These are phyloP conservation scores for Trichoderma hamatum DNA, from an alignment of 2,329 filamentous ascomycete species.

Conservation along the genomic window DNA sequence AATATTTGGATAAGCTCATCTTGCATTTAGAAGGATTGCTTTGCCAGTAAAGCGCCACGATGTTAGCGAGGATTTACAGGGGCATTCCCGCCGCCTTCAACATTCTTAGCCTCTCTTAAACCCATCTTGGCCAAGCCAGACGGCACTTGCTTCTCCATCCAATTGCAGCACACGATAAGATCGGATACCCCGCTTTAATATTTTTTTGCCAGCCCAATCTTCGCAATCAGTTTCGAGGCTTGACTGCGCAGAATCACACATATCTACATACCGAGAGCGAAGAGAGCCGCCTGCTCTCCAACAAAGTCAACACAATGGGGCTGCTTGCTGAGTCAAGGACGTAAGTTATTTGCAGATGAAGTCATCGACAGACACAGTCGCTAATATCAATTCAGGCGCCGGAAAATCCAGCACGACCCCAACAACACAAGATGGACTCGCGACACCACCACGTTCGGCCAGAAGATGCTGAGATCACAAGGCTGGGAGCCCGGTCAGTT, in stretches of 20 bases:
- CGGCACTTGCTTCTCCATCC: constrained; percentile 22
- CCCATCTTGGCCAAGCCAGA: neutral
- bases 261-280: neutral
- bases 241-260: neutral
- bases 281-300: neutral
- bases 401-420: constrained; percentile 84
- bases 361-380: neutral
- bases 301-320: constrained; percentile 36
- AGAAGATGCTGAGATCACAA: constrained; percentile 83
- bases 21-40: neutral
- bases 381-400: constrained; percentile 37
- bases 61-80: constrained; percentile 6
- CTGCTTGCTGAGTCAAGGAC: constrained; percentile 43
- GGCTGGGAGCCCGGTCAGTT: constrained; percentile 88
- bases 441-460: constrained; percentile 81
- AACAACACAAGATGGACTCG: constrained; percentile 95
- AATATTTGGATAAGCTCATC: neutral
- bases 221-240: constrained; percentile 23
- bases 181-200: constrained; percentile 35
- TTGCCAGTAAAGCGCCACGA: neutral
- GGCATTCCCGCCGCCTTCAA: neutral
- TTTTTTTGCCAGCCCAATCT: constrained; percentile 37
- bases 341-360: constrained; percentile 31
- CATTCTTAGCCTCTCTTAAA: neutral
- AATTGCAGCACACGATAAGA: constrained; percentile 38